A percentile compares a stretch with the other conserved stretches of the same genome.
phyloP scores from a whole-genome alignment of 1,284 basidiomycete genomes.

The Sanghuangporus weigelae region DNA sequence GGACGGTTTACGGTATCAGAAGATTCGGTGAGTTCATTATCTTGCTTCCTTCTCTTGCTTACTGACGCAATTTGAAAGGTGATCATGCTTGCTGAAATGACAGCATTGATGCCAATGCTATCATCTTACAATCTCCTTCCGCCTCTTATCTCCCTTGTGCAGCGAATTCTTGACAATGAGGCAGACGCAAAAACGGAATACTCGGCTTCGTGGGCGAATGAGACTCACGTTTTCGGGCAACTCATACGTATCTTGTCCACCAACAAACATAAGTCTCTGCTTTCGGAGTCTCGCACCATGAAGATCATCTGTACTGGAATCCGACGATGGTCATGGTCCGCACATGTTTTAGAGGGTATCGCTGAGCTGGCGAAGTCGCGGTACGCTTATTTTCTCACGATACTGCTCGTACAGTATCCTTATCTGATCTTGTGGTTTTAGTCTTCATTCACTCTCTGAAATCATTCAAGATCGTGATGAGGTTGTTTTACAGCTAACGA shows the following conservation, averaged over 20 bases:
- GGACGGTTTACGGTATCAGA: not conserved
- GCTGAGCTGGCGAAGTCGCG: constrained; percentile 1
- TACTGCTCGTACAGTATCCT: not conserved
- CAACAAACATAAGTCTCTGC: not conserved
- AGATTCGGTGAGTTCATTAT: constrained; percentile 2
- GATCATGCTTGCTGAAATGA: constrained; percentile 44
- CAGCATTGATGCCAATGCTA: constrained; percentile 46
- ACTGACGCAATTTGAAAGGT: constrained; percentile 48
- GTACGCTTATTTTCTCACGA: not conserved
- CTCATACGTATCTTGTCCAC: constrained; percentile 1
- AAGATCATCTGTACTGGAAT: constrained; percentile 43
- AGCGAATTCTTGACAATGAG: constrained; percentile 34
- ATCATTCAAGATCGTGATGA: not conserved
- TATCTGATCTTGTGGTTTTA: not conserved
- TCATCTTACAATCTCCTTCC: constrained; percentile 35
- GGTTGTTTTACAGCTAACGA: constrained; percentile 30
- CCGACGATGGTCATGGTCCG: constrained; percentile 40
- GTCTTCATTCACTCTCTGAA: not conserved
- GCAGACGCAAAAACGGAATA: constrained; percentile 30
- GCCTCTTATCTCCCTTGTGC: constrained; percentile 45
- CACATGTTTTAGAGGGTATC: constrained; percentile 7
- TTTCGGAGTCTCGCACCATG: constrained; percentile 33
- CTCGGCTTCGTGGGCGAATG: constrained; percentile 34
- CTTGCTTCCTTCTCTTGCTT: not conserved
- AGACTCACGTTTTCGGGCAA: constrained; percentile 47